These are phyloP conservation scores for Lactarius sp. DNA, from an alignment of 768 basidiomycete species.

Conservation along the genomic window DNA sequence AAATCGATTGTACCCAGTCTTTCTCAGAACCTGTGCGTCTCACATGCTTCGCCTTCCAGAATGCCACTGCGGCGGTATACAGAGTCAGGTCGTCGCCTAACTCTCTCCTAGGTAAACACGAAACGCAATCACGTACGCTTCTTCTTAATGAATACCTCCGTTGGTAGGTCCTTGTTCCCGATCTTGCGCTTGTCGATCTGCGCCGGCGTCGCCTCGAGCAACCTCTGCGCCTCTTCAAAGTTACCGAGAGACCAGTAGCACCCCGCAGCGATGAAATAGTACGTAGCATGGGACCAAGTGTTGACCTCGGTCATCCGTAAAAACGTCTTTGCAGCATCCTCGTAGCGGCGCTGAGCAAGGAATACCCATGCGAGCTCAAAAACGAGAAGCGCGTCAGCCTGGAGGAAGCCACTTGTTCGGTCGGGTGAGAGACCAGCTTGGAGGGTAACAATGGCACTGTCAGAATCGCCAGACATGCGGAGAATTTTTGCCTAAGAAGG, in stretches of 20 bases:
- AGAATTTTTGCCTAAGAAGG: constrained; percentile 58
- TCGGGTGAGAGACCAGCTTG: constrained; percentile 51
- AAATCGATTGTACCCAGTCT: constrained; percentile 50
- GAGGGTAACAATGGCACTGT: constrained; percentile 60
- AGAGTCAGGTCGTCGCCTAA: not conserved
- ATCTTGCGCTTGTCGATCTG: constrained; percentile 57
- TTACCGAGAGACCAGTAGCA: constrained; percentile 59
- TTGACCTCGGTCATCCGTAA: constrained; percentile 61
- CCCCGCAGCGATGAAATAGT: constrained; percentile 74
- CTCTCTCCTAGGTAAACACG: not conserved
- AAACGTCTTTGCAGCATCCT: constrained; percentile 65
- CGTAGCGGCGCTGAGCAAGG: constrained; percentile 56
- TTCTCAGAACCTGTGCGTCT: constrained; percentile 49
- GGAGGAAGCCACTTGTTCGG: constrained; percentile 53
- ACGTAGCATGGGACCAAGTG: constrained; percentile 72
- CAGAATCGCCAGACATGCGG: constrained; percentile 62
- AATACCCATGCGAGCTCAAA: constrained; percentile 80
- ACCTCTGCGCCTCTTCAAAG: constrained; percentile 50
- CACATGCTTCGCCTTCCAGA: constrained; percentile 66
- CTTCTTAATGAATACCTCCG: constrained; percentile 74
- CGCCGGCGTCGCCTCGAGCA: constrained; percentile 58
- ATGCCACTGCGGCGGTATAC: constrained; percentile 47
- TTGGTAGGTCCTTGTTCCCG: constrained; percentile 64
- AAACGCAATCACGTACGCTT: constrained; percentile 46
- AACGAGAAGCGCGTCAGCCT: constrained; percentile 67